phyloP scores from a whole-genome alignment of 352 stramenopile genomes.

The Globisporangium megalacanthum region DNA sequence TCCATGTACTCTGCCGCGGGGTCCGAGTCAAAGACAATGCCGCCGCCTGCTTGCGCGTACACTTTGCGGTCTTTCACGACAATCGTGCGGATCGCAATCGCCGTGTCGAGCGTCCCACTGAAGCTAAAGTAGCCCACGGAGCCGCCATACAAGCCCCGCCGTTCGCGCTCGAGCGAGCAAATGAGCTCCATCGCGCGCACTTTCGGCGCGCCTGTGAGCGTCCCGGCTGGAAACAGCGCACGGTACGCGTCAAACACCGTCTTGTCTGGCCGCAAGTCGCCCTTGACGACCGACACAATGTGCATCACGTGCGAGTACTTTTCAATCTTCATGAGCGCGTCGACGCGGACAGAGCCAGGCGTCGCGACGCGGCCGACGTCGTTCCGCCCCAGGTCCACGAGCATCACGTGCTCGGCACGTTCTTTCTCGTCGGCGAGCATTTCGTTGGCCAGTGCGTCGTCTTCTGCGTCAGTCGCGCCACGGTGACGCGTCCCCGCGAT shows the following conservation, averaged over 20 bases:
- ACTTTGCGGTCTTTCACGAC: constrained; percentile 75
- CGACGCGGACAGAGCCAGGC: constrained; percentile 74
- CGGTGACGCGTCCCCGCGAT: constrained; percentile 87
- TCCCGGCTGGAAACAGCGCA: constrained; percentile 84
- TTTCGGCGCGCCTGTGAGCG: constrained; percentile 84
- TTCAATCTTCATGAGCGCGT: constrained; percentile 88
- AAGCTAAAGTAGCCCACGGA: constrained; percentile 89
- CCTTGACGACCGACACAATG: constrained; percentile 88
- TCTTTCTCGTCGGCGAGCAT: constrained; percentile 87
- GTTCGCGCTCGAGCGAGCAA: constrained; percentile 75
- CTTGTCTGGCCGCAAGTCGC: constrained; percentile 66
- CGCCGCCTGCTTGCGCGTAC: constrained; percentile 81
- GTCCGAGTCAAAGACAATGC: constrained; percentile 89
- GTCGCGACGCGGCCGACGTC: constrained; percentile 84
- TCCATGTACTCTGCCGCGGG: constrained; percentile 83
- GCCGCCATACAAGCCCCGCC: constrained; percentile 79
- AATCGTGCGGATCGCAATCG: constrained; percentile 87
- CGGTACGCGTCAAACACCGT: constrained; percentile 88
- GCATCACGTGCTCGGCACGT: constrained; percentile 90
- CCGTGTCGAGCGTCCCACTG: constrained; percentile 81
- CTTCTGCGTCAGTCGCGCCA: constrained; percentile 80
- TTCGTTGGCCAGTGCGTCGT: constrained; percentile 71
- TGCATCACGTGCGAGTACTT: constrained; percentile 92
- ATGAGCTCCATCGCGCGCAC: constrained; percentile 89
- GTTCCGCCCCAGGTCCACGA: constrained; percentile 89